These are phyloP conservation scores for Cryphonectria japonica DNA, from an alignment of 2,329 filamentous ascomycete species.

Conservation along the genomic window DNA sequence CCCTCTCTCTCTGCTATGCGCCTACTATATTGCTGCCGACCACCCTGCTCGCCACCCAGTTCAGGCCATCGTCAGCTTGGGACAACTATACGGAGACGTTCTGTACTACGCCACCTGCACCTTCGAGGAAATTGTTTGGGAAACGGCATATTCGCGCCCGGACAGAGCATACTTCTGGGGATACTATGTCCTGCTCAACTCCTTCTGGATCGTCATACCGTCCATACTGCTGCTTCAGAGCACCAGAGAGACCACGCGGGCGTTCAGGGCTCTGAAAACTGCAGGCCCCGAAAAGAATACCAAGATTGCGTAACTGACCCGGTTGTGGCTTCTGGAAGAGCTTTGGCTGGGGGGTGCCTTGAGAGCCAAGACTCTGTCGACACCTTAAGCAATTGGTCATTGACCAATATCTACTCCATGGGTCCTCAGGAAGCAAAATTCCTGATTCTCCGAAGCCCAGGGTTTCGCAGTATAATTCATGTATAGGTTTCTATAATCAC, in stretches of 20 bases:
- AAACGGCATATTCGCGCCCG: constrained; percentile 51
- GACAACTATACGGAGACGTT: constrained; percentile 56
- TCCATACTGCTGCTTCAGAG: constrained; percentile 4
- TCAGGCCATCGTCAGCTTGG: constrained; percentile 51
- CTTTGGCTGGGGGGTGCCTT: neutral
- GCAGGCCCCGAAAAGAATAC: neutral
- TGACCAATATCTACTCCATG: too few relatives aligned
- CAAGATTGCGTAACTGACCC: neutral
- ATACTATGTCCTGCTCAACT: constrained; percentile 57
- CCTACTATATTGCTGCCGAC: constrained; percentile 47
- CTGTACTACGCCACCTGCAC: constrained; percentile 55
- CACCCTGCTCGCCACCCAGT: constrained; percentile 53
- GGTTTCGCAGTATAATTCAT: too few relatives aligned
- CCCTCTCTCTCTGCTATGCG: constrained; percentile 53
- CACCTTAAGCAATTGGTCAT: neutral
- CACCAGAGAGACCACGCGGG: neutral
- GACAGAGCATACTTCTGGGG: constrained; percentile 57
- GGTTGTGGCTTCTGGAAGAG: neutral
- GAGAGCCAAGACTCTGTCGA: neutral
- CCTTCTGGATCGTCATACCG: constrained; percentile 55
- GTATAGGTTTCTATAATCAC: too few relatives aligned
- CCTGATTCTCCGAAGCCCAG: too few relatives aligned
- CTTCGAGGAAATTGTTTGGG: constrained; percentile 46
- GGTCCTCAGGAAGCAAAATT: too few relatives aligned
- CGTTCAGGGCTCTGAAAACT: neutral